Percentiles rank a stretch among this genome's conserved stretches.
Evolutionary conservation across 495 filamentous ascomycete species (phyloP).

Genomic region (Penicillium angulare): DNA sequence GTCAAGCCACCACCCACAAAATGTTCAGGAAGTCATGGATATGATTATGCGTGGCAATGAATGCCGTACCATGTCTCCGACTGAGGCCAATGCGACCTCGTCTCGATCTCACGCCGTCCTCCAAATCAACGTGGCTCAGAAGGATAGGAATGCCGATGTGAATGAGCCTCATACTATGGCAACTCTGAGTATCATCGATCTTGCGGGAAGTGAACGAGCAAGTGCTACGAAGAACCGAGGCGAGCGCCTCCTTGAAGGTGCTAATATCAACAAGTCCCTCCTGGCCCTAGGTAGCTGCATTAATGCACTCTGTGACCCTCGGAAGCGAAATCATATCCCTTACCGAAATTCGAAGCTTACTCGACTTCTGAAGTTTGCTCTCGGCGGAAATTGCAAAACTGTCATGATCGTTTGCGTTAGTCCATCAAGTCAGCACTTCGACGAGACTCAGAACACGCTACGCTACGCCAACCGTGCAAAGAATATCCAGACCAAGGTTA

Average conservation of each 20-base stretch:
- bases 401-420: conserved; percentile 99
- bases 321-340: conserved; percentile 90
- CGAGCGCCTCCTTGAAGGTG: conserved; percentile 86
- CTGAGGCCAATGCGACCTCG: conserved; percentile 95
- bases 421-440: conserved; percentile 94
- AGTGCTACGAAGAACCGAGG: conserved; percentile 97
- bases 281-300: conserved; percentile 96
- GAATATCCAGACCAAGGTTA: conserved; percentile 99
- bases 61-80: conserved; percentile 92
- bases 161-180: conserved; percentile 98
- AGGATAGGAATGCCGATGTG: conserved; percentile 88
- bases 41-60: conserved; percentile 97
- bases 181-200: conserved; percentile 95
- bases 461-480: conserved; percentile 98
- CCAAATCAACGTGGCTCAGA: conserved; percentile 93
- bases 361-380: conserved; percentile 90
- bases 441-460: conserved; percentile 97
- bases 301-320: conserved; percentile 94
- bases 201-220: conserved; percentile 93
- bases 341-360: conserved; percentile 98
- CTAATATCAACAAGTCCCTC: conserved; percentile 98
- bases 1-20: conserved; percentile 85
- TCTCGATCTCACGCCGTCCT: conserved; percentile 98
- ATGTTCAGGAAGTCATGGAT: conserved; percentile 95
- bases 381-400: conserved; percentile 97